These are phyloP conservation scores for Tetrahymena borealis DNA, from an alignment of 73 alveolate species.

Conservation along the genomic window DNA sequence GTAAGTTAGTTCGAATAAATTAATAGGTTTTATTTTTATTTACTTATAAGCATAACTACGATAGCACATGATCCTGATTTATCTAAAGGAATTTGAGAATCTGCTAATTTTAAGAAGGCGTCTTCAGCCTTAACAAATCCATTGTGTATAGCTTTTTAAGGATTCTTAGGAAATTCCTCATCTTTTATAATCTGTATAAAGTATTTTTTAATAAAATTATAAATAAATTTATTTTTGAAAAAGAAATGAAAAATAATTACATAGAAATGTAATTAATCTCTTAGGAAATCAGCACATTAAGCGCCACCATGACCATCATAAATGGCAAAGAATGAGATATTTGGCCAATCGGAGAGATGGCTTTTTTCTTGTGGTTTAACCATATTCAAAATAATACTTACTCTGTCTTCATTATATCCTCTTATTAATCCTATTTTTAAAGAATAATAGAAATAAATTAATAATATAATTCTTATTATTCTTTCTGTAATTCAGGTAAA, in stretches of 20 bases:
- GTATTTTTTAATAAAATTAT: neutral
- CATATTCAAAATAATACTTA: conserved; percentile 58
- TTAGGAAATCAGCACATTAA: conserved; percentile 58
- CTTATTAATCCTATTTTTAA: conserved; percentile 66
- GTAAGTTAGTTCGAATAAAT: no score
- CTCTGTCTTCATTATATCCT: conserved; percentile 74
- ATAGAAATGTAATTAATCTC: conserved; percentile 50
- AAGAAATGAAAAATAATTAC: conserved; percentile 41
- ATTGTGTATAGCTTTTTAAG: conserved; percentile 50
- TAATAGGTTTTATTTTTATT: no score
- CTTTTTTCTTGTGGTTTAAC: conserved; percentile 48
- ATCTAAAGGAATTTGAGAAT: conserved; percentile 49
- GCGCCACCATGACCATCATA: conserved; percentile 63
- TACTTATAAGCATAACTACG: conserved; percentile 48
- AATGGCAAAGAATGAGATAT: conserved; percentile 52
- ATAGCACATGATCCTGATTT: conserved; percentile 80
- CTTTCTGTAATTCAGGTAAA: no score
- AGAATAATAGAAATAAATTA: neutral
- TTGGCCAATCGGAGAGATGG: conserved; percentile 52
- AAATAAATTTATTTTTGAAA: neutral
- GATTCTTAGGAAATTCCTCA: conserved; percentile 45
- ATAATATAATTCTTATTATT: no score
- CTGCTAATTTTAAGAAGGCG: conserved; percentile 52
- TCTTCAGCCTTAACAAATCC: conserved; percentile 54
- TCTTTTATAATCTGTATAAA: conserved; percentile 17